Evolutionary conservation across 148 eudicot species (phyloP).

Genomic region (Pouteria glomerata): DNA sequence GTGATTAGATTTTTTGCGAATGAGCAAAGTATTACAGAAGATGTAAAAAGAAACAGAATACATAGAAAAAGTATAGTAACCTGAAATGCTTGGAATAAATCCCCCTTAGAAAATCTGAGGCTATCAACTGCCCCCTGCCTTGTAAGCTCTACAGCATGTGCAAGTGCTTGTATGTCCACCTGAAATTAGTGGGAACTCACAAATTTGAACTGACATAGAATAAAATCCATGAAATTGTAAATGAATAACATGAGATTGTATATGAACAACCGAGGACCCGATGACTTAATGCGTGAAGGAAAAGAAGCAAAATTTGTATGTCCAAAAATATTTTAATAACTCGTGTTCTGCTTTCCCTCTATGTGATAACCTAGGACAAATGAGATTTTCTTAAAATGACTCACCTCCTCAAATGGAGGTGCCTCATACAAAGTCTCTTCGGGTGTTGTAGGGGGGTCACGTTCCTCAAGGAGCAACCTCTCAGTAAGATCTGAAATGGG

Average conservation of each 20-base stretch:
- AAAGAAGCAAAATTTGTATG: background rate
- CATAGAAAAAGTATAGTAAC: constrained; percentile 19
- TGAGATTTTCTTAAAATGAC: background rate
- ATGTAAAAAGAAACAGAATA: background rate
- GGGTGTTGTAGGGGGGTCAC: constrained; percentile 73
- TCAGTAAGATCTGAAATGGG: constrained; percentile 90
- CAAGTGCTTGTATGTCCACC: constrained; percentile 97
- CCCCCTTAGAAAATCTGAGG: constrained; percentile 83
- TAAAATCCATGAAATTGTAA: background rate
- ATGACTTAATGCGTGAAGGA: background rate
- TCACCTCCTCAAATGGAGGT: constrained; percentile 94
- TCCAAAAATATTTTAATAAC: background rate
- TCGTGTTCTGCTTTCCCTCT: background rate
- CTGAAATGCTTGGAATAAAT: constrained; percentile 83
- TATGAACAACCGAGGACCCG: background rate
- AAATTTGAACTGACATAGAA: background rate
- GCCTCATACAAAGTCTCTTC: constrained; percentile 68
- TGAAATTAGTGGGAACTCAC: constrained; percentile 19
- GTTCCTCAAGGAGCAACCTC: constrained; percentile 93
- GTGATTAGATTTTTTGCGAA: background rate
- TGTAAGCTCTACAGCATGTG: constrained; percentile 95
- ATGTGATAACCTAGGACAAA: background rate
- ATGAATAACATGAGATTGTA: too few relatives aligned
- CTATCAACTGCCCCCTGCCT: constrained; percentile 94
- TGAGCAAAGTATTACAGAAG: background rate